Base-by-base conservation (phyloP, 257 asterid species). In the Gentiana macrophylla region DNA sequence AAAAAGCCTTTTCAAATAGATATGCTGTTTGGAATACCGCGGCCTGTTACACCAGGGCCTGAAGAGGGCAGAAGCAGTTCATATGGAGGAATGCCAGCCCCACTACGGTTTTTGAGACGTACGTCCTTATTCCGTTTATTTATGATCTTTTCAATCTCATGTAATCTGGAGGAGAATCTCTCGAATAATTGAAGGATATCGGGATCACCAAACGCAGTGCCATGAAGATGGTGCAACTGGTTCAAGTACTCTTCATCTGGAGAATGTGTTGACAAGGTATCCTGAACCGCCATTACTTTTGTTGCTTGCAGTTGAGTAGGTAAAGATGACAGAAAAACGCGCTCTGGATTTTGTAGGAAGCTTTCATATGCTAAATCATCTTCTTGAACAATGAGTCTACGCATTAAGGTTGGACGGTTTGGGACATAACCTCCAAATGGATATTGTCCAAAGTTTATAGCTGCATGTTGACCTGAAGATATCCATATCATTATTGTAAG, bases 391-490 rank as follows among this genome's bases (percentile, higher is more conserved):
- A 89, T 85, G 56, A 76, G 78, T 58, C 77, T 83, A 34, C 89
- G 81, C 85, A 86, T 79, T 44, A 89, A 82, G 8, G 97, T 83
- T 0, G 97, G 97, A 15, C 95, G 95, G 70, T 77, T 86, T 1
- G 97, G 97, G 8, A 81, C 80, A 55, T 89, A 89, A 1, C 95
- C 97, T 13, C 95, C 97, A 2, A 85, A 89, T 0, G 97, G 97
- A 49, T 85, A 89, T 60, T 89, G 97, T 45, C 97, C 97, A 15
- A 89, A 85, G 82, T 89, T 89, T 60, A 89, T 78, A n/a, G 95
- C 97, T 35, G 97, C 97, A 52, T 86, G 97, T 72, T 89, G 95
- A 50, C 89, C 95, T n/a, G 97, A 89, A 53, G 94, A 94, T 4
- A 72, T 67, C 97, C 97, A 89, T 47, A 89, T 83, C 63, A 89